Evolutionary conservation across 1,139 yeast genomes (phyloP), one percentile per base, ranked within the genome.

Genomic region (Suhomyces bribrorum): DNA sequence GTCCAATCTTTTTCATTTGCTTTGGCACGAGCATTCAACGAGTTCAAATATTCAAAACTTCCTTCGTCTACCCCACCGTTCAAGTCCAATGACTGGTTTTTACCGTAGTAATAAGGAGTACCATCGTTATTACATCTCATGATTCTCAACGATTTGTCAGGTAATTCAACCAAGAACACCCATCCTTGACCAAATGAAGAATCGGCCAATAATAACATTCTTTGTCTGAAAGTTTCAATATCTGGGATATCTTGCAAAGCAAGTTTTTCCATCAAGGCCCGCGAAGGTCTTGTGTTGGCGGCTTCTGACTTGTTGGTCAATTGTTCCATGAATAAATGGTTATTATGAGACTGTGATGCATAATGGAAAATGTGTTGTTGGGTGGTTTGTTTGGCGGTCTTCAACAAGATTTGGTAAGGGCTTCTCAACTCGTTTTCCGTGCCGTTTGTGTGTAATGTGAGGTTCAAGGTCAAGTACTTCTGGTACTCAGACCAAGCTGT

Each of bases 341-440:
- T 92, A 66, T 89, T 90, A 66, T 86, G 95, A 2, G 90, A 83
- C 60, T 86, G 96, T 4, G 96, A 86, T 9, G 98, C 97, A 56
- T 75, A 79, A 65, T 89, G 94, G 73, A 84, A 90, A 11, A 85
- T 68, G 42, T 80, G 79, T 29, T 90, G 84, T 53, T 79, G 79
- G 29, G 82, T 79, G 24, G 86, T 73, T 50, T 79, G 80, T 53
- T 79, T 77, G 7, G 94, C 86, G 1, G 95, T 81, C 52, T 81
- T 77, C 44, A 86, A 69, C 49, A 88, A 63, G 46, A 89, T 81
- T 47, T 86, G 88, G 59, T 85, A 82, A 3, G 97, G 94, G 14
- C 76, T 69, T 57, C 87, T 78, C 8, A 86, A 75, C 62, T 89
- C 97, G 58, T 81, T 76, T 46, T 81, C 84, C 1, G 96, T 87